These are phyloP conservation scores for Solanum habrochaites DNA, from an alignment of 257 asterid genomes.

Conservation along the genomic window DNA sequence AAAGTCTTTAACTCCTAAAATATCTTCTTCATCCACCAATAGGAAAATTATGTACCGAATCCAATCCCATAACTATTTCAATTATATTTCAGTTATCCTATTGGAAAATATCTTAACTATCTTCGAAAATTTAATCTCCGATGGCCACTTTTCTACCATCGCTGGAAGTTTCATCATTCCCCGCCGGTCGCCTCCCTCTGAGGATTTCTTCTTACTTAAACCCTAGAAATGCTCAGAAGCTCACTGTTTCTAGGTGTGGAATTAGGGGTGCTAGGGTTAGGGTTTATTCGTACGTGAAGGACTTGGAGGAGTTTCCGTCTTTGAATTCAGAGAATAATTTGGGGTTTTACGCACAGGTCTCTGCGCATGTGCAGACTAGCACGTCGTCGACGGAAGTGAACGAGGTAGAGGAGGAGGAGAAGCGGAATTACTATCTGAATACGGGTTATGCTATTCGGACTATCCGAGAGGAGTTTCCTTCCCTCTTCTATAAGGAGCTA, in stretches of 20 bases:
- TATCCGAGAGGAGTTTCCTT: slow-evolving; percentile 81
- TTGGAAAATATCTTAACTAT: not conserved
- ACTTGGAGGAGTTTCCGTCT: slow-evolving; percentile 35
- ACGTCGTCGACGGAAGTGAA: slow-evolving; percentile 23
- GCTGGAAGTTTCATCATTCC: slow-evolving; percentile 16
- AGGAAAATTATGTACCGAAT: not conserved
- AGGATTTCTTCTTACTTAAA: not conserved
- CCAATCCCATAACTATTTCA: not conserved
- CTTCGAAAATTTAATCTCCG: not conserved
- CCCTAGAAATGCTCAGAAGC: not conserved
- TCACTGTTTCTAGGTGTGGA: not conserved
- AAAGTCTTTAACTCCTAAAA: not conserved
- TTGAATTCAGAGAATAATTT: slow-evolving; percentile 28
- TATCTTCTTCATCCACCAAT: not conserved
- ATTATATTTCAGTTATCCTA: not conserved
- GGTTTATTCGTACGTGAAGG: slow-evolving; percentile 37
- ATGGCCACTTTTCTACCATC: slow-evolving; percentile 27
- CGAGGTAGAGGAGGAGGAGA: slow-evolving; percentile 62
- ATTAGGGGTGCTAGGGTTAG: slow-evolving; percentile 21
- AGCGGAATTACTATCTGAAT: slow-evolving; percentile 69
- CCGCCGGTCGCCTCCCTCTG: slow-evolving; percentile 1
- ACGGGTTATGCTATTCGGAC: slow-evolving; percentile 87
- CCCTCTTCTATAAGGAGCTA: slow-evolving; percentile 59
- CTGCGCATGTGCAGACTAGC: slow-evolving; percentile 34
- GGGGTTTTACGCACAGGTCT: slow-evolving; percentile 33